These are phyloP conservation scores for Aegilops tauschii DNA, from an alignment of 176 grass and related monocot species.

Conservation along the genomic window DNA sequence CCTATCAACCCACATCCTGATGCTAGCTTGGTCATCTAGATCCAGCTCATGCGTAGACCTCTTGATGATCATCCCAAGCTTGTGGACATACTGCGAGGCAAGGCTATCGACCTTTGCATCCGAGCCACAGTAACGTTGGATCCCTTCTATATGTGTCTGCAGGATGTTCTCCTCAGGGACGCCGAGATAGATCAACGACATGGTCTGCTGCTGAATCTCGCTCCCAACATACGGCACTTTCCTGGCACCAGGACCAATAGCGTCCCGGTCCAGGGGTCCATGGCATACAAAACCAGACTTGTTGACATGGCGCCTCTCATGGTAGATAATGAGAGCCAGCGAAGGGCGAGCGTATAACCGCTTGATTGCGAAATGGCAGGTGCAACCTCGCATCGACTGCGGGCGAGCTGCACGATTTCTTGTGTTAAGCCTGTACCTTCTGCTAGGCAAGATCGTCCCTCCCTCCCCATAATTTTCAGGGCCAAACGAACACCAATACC, in stretches of 20 bases:
- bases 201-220: slow-evolving; percentile 91
- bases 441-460: slow-evolving; percentile 75
- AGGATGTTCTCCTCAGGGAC: slow-evolving; percentile 90
- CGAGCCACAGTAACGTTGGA: slow-evolving; percentile 70
- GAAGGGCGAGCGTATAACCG: slow-evolving; percentile 67
- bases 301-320: slow-evolving; percentile 82
- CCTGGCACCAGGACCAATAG: slow-evolving; percentile 77
- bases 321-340: slow-evolving; percentile 73
- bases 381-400: slow-evolving; percentile 94
- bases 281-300: slow-evolving; percentile 81
- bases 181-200: slow-evolving; percentile 91
- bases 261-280: slow-evolving; percentile 77
- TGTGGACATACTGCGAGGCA: slow-evolving; percentile 87
- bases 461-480: slow-evolving; percentile 93
- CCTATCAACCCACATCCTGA: slow-evolving; percentile 87
- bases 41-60: slow-evolving; percentile 91
- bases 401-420: slow-evolving; percentile 77
- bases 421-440: slow-evolving; percentile 77
- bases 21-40: slow-evolving; percentile 79
- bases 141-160: slow-evolving; percentile 78
- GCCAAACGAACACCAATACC: slow-evolving; percentile 97
- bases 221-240: slow-evolving; percentile 76
- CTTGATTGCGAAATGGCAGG: slow-evolving; percentile 85
- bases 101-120: slow-evolving; percentile 59
- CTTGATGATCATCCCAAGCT: slow-evolving; percentile 97